Evolutionary conservation across 1,284 basidiomycete species (phyloP), one percentile per base, ranked within the genome.

Genomic region (Gomphus sp.): DNA sequence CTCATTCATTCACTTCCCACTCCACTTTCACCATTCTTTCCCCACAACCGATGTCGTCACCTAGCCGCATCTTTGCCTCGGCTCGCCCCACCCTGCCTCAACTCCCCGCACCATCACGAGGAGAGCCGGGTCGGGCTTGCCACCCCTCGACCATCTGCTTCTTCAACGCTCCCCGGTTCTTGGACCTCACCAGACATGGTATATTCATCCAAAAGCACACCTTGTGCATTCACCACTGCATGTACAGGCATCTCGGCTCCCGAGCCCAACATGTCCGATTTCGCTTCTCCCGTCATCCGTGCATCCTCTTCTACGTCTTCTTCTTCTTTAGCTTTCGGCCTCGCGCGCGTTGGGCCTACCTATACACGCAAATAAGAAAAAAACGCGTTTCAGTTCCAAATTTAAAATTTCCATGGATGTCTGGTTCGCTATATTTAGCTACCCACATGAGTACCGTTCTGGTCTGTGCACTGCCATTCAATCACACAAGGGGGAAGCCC

Each of bases 401-500:
- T 43, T 9, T 22, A 22, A 45, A 22, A 22, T 22, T 22, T 22
- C 22, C 1, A 22, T 22, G 22, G 1, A 10, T 45, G 8, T 25
- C 7, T 45, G 9, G 9, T 18, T 22, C 34, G 3, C 34, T 16
- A 7, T 28, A 9, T 37, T 45, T 45, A 55, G 25, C 61, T 61
- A 34, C 61, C 61, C 25, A 65, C 62, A 8, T 56, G 62, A 14
- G 65, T 66, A 22, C 67, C 67, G 55, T 68, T 66, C 60, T 63
- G 58, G 48, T 61, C 61, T 6, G 62, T 64, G 57, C 68, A 68
- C 54, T 65, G 63, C 25, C 18, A 64, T 65, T 62, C 64, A 4
- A 66, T 62, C 12, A 62, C 63, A 55, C 69, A 68, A 25, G 58
- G 68, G 37, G 45, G 68, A 3, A 72, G 68, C 2, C 76, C 81